Conservation (phyloP, 2,329 filamentous ascomycete species). For the Drechslera avenae region DNA sequence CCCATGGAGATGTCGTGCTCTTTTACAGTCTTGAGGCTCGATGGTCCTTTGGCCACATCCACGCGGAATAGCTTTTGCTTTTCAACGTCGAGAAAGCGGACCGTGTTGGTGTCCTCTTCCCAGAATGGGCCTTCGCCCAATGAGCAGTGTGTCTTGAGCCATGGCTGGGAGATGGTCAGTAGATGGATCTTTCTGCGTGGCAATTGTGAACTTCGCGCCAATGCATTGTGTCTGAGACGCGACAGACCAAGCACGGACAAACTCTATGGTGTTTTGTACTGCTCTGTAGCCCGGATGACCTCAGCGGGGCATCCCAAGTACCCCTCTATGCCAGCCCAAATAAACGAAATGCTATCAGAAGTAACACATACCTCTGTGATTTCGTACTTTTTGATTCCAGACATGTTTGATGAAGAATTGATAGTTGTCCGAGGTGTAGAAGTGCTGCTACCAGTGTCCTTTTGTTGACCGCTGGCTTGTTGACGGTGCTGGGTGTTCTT, state of each 20-base stretch:
- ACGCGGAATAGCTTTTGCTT: constrained; percentile 75
- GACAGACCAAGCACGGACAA: neutral
- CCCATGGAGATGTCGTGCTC: constrained; percentile 63
- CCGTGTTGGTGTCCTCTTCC: constrained; percentile 65
- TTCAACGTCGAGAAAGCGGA: constrained; percentile 85
- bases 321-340: constrained; percentile 27
- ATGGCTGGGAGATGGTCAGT: constrained; percentile 47
- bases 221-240: neutral
- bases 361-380: constrained; percentile 44
- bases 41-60: constrained; percentile 66
- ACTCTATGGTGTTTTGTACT: neutral
- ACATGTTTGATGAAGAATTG: constrained; percentile 27
- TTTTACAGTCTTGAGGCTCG: constrained; percentile 60
- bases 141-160: constrained; percentile 66
- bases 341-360: neutral
- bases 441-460: constrained; percentile 20
- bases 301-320: constrained; percentile 33
- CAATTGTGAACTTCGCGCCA: neutral
- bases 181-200: neutral
- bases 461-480: constrained; percentile 17
- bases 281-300: constrained; percentile 17
- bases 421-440: constrained; percentile 19
- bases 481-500: constrained; percentile 18
- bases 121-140: constrained; percentile 78
- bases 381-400: constrained; percentile 41